Conservation (phyloP, 1,139 yeast genomes). For the Zygosaccharomyces sapae region DNA sequence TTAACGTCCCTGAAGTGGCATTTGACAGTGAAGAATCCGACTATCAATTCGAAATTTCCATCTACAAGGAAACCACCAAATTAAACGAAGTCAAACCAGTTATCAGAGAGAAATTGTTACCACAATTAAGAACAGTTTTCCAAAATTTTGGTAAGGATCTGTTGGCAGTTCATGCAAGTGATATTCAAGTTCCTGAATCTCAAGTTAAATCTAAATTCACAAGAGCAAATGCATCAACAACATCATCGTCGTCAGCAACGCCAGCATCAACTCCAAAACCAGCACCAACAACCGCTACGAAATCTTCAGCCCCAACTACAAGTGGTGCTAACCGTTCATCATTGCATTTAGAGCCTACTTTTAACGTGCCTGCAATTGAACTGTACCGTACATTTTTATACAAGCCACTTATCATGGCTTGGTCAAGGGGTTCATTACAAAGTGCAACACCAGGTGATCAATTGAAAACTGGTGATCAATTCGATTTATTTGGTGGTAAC, state of each 20-base stretch:
- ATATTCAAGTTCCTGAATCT: slow-evolving; percentile 73
- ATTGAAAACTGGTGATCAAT: slow-evolving; percentile 53
- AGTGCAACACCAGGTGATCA: slow-evolving; percentile 12
- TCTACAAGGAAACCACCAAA: slow-evolving; percentile 55
- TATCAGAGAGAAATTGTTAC: slow-evolving; percentile 60
- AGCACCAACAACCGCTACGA: slow-evolving; percentile 38
- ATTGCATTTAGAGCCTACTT: slow-evolving; percentile 70
- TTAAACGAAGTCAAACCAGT: slow-evolving; percentile 50
- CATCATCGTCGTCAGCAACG: slow-evolving; percentile 19
- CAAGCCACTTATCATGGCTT: slow-evolving; percentile 73
- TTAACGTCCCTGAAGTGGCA: slow-evolving; percentile 88
- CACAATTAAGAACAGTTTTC: slow-evolving; percentile 59
- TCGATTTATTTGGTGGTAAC: slow-evolving; percentile 83
- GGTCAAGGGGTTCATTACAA: slow-evolving; percentile 41
- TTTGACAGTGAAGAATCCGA: slow-evolving; percentile 85
- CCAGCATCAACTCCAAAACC: slow-evolving; percentile 19
- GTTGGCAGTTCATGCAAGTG: slow-evolving; percentile 71
- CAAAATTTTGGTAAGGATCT: slow-evolving; percentile 71
- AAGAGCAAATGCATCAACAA: slow-evolving; percentile 46
- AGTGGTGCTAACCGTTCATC: slow-evolving; percentile 59
- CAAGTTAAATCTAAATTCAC: slow-evolving; percentile 67
- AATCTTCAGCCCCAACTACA: slow-evolving; percentile 38
- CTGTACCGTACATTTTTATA: slow-evolving; percentile 72
- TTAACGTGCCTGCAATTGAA: slow-evolving; percentile 85
- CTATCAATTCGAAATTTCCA: slow-evolving; percentile 71